Evolutionary conservation across 495 filamentous ascomycete species (phyloP).

Genomic region (Penicillium robsamsonii): DNA sequence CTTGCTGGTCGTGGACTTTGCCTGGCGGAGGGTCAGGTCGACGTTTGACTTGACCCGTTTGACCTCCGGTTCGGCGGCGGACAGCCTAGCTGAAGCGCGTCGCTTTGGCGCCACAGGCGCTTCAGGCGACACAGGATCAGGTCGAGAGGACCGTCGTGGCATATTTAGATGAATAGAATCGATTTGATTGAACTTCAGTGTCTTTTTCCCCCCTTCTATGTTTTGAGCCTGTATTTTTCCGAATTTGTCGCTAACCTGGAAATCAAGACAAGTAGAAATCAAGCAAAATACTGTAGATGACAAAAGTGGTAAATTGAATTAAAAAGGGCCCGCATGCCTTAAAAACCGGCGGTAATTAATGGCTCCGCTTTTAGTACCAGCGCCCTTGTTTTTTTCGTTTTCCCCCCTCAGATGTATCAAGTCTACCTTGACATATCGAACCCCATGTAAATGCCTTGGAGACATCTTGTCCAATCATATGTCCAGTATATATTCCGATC

Average conservation of each 20-base stretch:
- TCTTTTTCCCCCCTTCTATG: conserved; percentile 8
- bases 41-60: conserved; percentile 48
- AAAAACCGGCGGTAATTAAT: conserved; percentile 30
- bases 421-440: not conserved
- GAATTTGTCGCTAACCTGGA: not conserved
- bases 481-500: not conserved
- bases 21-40: conserved; percentile 21
- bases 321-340: conserved; percentile 17
- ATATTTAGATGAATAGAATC: conserved; percentile 22
- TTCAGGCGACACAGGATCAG: conserved; percentile 37
- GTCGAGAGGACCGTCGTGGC: conserved; percentile 44
- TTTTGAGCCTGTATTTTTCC: not conserved
- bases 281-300: not conserved
- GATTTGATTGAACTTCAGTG: not conserved
- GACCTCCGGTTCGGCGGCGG: conserved; percentile 32
- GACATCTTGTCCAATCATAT: not conserved
- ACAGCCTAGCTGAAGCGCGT: conserved; percentile 38
- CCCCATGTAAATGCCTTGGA: not conserved
- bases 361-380: conserved; percentile 22
- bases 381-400: conserved; percentile 1
- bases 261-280: not conserved
- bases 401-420: not conserved
- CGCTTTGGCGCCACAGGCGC: conserved; percentile 41
- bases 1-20: conserved; percentile 53
- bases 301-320: conserved; percentile 2